Evolutionary conservation across 495 filamentous ascomycete species (phyloP).

Genomic region (Opeltia flavorubescens): DNA sequence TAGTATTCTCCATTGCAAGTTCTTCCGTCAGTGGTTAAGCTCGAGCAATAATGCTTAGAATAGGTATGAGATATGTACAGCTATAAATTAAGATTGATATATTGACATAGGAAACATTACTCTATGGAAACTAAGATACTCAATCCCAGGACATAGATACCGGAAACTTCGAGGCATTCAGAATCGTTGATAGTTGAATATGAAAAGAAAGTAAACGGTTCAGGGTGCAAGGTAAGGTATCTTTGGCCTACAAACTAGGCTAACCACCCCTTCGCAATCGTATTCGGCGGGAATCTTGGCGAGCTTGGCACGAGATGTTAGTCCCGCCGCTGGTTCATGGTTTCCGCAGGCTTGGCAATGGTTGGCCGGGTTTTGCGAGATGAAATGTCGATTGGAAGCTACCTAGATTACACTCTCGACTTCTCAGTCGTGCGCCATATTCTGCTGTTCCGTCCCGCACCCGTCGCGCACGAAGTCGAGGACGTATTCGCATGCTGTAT

Average conservation of each 20-base stretch:
- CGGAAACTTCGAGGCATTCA: too few species aligned
- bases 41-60: too few species aligned
- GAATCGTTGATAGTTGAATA: not conserved
- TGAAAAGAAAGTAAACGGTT: not conserved
- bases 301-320: not conserved
- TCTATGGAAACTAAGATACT: too few species aligned
- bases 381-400: not conserved
- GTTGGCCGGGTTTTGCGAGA: too few species aligned
- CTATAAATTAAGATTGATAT: too few species aligned
- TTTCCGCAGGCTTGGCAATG: not conserved
- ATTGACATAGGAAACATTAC: too few species aligned
- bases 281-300: too few species aligned
- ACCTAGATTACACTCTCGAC: not conserved
- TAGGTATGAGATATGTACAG: too few species aligned
- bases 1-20: constrained; percentile 29
- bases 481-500: not conserved
- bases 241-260: not conserved
- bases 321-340: too few species aligned
- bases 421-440: not conserved
- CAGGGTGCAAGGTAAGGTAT: not conserved
- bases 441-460: not conserved
- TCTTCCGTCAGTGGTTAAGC: too few species aligned
- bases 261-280: too few species aligned
- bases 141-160: too few species aligned
- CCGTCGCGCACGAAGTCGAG: not conserved